phyloP scores from a whole-genome alignment of 345 rosid species.

The Rhodomyrtus tomentosa region DNA sequence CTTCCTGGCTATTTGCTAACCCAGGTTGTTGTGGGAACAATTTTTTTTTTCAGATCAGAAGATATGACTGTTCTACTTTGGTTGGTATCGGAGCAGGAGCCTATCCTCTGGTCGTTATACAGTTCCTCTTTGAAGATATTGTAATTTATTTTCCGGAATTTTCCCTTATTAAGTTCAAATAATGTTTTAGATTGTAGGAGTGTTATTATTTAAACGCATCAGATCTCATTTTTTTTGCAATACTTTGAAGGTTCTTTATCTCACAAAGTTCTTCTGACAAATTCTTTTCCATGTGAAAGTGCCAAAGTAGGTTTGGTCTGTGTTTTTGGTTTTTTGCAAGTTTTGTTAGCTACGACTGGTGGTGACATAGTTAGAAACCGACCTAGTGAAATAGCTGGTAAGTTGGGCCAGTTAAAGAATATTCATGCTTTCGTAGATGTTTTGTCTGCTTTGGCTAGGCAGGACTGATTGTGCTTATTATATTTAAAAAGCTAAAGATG shows the following conservation, averaged over 20 bases:
- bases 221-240: neutral
- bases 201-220: neutral
- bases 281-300: neutral
- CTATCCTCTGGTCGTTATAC: too few species aligned
- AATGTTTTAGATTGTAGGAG: neutral
- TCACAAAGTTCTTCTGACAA: neutral
- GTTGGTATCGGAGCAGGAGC: too few species aligned
- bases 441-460: neutral
- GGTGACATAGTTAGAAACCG: neutral
- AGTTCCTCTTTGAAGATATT: neutral
- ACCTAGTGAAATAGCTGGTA: neutral
- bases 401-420: neutral
- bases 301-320: neutral
- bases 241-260: neutral
- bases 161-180: neutral
- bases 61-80: too few species aligned
- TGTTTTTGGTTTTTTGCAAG: neutral
- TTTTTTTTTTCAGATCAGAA: too few species aligned
- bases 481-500: neutral
- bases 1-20: too few species aligned
- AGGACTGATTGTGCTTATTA: neutral
- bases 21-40: too few species aligned
- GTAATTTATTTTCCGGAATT: neutral
- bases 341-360: neutral
- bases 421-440: neutral